Conservation (phyloP, 2,329 filamentous ascomycete species). For the Colletotrichum sojae region DNA sequence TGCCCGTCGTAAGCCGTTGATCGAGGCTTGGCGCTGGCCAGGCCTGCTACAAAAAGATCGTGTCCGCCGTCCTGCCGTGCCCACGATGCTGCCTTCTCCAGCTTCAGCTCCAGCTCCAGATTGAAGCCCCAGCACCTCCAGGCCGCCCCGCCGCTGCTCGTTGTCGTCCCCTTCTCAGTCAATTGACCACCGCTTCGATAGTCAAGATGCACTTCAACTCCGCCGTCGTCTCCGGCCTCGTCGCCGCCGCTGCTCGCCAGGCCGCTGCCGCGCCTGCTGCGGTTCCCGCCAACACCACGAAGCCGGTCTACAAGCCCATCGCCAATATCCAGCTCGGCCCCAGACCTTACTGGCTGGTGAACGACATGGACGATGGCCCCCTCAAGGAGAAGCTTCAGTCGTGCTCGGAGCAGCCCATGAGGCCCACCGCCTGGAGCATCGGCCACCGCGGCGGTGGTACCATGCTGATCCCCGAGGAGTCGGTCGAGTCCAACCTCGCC, state of each 20-base stretch:
- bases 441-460: slow-evolving; percentile 73
- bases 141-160: slow-evolving; percentile 2
- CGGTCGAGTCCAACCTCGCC: slow-evolving; percentile 70
- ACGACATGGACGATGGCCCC: slow-evolving; percentile 72
- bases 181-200: background rate
- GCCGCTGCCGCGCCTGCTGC: slow-evolving; percentile 14
- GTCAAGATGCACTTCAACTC: slow-evolving; percentile 51
- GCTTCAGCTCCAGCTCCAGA: slow-evolving; percentile 21
- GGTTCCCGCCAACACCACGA: slow-evolving; percentile 11
- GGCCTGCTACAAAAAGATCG: slow-evolving; percentile 28
- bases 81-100: background rate
- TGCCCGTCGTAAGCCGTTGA: background rate
- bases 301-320: slow-evolving; percentile 51
- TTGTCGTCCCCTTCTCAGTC: slow-evolving; percentile 3
- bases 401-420: slow-evolving; percentile 68
- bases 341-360: slow-evolving; percentile 74
- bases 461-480: slow-evolving; percentile 76
- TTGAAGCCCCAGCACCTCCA: background rate
- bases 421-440: slow-evolving; percentile 69
- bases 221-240: slow-evolving; percentile 49
- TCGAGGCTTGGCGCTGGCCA: slow-evolving; percentile 18
- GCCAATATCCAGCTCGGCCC: slow-evolving; percentile 72
- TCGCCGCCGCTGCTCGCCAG: slow-evolving; percentile 38
- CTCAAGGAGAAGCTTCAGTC: slow-evolving; percentile 72
- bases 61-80: background rate